These are phyloP conservation scores for Nakazawaea ambrosiae DNA, from an alignment of 805 yeast genomes.

Conservation along the genomic window DNA sequence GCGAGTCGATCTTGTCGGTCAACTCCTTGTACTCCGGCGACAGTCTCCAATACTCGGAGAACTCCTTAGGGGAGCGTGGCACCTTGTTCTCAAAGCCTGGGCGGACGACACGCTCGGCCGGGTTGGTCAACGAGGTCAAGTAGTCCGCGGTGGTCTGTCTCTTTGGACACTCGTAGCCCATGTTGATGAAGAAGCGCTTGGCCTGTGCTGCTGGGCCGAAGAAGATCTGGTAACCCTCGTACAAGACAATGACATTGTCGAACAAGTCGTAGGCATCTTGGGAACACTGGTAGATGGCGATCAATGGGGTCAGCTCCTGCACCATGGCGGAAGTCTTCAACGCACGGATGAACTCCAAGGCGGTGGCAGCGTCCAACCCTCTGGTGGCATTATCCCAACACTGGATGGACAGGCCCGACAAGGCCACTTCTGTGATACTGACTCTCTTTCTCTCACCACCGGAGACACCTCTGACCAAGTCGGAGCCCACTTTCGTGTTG, in stretches of 20 bases:
- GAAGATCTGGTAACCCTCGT: conserved; percentile 38
- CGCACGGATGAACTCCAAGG: conserved; percentile 54
- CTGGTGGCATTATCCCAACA: conserved; percentile 68
- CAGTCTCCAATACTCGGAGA: conserved; percentile 41
- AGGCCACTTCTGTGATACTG: conserved; percentile 49
- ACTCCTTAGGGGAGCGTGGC: conserved; percentile 47
- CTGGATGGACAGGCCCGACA: conserved; percentile 42
- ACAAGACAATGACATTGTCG: conserved; percentile 33
- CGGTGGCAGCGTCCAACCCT: conserved; percentile 68
- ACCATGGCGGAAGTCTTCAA: conserved; percentile 48
- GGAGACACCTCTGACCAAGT: conserved; percentile 55
- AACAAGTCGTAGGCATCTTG: conserved; percentile 37
- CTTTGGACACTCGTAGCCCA: conserved; percentile 39
- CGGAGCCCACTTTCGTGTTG: conserved; percentile 57
- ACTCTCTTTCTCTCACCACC: conserved; percentile 67
- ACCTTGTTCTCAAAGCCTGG: conserved; percentile 39
- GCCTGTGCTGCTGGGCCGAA: conserved; percentile 31
- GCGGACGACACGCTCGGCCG: conserved; percentile 38
- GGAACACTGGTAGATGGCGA: conserved; percentile 44
- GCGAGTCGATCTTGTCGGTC: conserved; percentile 35
- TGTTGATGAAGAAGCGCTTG: conserved; percentile 30
- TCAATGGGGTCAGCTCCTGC: conserved; percentile 41
- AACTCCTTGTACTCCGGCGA: conserved; percentile 35
- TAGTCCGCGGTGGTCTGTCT: conserved; percentile 43
- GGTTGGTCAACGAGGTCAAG: conserved; percentile 35